A percentile compares a stretch with the other conserved stretches of the same genome.
phyloP scores from a whole-genome alignment of 345 rosid species.

The Acer campestre region DNA sequence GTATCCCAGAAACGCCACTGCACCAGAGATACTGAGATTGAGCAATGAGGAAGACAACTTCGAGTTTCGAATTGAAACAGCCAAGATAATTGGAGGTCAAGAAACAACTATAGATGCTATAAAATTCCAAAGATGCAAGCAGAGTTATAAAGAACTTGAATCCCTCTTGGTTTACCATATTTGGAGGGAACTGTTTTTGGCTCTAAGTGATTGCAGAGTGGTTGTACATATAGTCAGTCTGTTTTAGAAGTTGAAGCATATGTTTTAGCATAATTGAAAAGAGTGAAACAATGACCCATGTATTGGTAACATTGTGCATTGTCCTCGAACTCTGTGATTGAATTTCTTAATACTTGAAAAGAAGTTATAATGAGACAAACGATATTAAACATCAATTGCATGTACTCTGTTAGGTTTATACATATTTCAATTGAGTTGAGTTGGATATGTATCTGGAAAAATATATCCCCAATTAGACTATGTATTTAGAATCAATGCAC shows the following conservation, averaged over 20 bases:
- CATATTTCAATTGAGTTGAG: too few relatives aligned
- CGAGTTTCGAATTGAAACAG: neutral
- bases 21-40: constrained; percentile 24
- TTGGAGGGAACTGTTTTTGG: neutral
- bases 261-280: neutral
- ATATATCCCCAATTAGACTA: too few relatives aligned
- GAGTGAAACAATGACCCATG: neutral
- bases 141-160: too few relatives aligned
- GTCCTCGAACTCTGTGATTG: too few relatives aligned
- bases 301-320: neutral
- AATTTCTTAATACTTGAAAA: too few relatives aligned
- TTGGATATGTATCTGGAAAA: too few relatives aligned
- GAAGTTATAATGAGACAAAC: too few relatives aligned
- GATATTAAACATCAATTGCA: too few relatives aligned
- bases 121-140: neutral
- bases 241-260: neutral
- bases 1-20: constrained; percentile 47
- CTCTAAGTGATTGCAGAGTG: neutral
- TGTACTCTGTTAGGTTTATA: too few relatives aligned
- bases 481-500: too few relatives aligned
- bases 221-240: neutral
- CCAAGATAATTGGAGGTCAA: neutral
- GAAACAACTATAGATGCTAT: neutral
- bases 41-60: neutral
- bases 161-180: neutral